Percentiles rank a stretch among this genome's conserved stretches.
phyloP scores from a whole-genome alignment of 2,329 filamentous ascomycete genomes.

The Talaromyces albobiverticillius region DNA sequence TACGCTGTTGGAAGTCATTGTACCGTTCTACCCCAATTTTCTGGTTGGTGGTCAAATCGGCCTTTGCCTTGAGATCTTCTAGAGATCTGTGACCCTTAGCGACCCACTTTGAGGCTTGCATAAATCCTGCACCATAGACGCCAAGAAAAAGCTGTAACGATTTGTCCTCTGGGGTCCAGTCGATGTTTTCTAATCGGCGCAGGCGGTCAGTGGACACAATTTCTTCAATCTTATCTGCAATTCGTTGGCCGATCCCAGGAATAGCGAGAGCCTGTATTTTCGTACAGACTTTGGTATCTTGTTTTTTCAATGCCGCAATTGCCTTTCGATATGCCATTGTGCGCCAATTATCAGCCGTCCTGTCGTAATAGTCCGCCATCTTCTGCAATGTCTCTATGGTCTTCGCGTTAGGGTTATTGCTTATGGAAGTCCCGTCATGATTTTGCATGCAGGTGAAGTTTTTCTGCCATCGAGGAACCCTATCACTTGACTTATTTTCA shows the following conservation, averaged over 20 bases:
- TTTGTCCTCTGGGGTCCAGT: slow-evolving; percentile 63
- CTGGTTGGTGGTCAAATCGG: slow-evolving; percentile 66
- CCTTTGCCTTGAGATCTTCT: slow-evolving; percentile 63
- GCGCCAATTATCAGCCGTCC: slow-evolving; percentile 75
- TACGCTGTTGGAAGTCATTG: slow-evolving; percentile 72
- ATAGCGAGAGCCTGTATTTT: slow-evolving; percentile 67
- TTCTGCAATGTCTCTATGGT: slow-evolving; percentile 75
- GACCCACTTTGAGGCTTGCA: slow-evolving; percentile 72
- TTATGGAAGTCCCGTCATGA: slow-evolving; percentile 42
- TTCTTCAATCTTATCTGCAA: slow-evolving; percentile 86
- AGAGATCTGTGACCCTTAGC: slow-evolving; percentile 71
- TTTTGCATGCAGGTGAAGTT: slow-evolving; percentile 61
- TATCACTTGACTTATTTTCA: slow-evolving; percentile 16
- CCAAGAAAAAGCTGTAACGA: slow-evolving; percentile 68
- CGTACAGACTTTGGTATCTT: slow-evolving; percentile 62
- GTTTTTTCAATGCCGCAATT: slow-evolving; percentile 68
- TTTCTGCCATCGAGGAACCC: slow-evolving; percentile 33
- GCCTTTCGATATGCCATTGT: slow-evolving; percentile 72
- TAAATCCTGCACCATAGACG: slow-evolving; percentile 74
- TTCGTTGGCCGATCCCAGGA: slow-evolving; percentile 65
- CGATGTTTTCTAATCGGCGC: slow-evolving; percentile 67
- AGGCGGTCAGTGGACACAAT: slow-evolving; percentile 74
- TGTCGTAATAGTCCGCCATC: slow-evolving; percentile 75
- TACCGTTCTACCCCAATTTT: slow-evolving; percentile 75
- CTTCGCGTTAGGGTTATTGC: slow-evolving; percentile 65